Percentiles rank a stretch among this genome's conserved stretches.
These are phyloP conservation scores for Ophiostoma angusticollis DNA, from an alignment of 2,329 filamentous ascomycete species.

Conservation along the genomic window DNA sequence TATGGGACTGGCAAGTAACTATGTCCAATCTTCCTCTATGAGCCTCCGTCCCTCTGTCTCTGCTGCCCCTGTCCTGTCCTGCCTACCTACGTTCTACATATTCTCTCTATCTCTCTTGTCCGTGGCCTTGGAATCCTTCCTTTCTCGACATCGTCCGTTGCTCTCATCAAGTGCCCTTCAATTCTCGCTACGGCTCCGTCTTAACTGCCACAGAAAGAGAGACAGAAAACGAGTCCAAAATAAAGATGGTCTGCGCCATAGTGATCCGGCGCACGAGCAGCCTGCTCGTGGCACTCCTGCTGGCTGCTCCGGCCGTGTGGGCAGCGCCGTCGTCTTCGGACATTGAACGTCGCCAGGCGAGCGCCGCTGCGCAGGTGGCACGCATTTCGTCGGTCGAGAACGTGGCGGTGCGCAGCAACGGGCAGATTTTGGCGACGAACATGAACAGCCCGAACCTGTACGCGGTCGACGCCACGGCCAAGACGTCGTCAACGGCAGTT, in stretches of 20 bases:
- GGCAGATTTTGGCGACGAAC: constrained; percentile 21
- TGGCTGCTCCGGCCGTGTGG: not conserved
- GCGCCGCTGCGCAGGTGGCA: constrained; percentile 16
- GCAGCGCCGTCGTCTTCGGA: constrained; percentile 8
- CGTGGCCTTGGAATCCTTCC: too few relatives aligned
- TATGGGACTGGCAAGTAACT: too few relatives aligned
- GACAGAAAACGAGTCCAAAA: not conserved
- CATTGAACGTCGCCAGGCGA: constrained; percentile 17
- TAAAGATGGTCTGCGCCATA: too few relatives aligned
- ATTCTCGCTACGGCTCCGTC: too few relatives aligned
- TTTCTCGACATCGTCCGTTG: too few relatives aligned
- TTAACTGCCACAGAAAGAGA: not conserved
- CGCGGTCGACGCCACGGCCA: constrained; percentile 17
- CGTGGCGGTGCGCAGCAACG: constrained; percentile 20
- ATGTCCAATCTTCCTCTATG: too few relatives aligned
- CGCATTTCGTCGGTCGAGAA: constrained; percentile 20
- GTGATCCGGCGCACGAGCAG: not conserved
- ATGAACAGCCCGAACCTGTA: constrained; percentile 22
- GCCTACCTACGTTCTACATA: too few relatives aligned
- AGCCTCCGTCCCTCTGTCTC: too few relatives aligned
- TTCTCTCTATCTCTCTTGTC: too few relatives aligned
- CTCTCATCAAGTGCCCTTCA: too few relatives aligned
- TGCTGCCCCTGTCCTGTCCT: too few relatives aligned
- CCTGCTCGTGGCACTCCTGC: constrained; percentile 1
- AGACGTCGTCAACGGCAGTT: constrained; percentile 18